Percentiles rank a stretch among this genome's conserved stretches.
These are phyloP conservation scores for Smittium mucronatum DNA, from an alignment of 371 early-diverging fungal genomes.

Conservation along the genomic window DNA sequence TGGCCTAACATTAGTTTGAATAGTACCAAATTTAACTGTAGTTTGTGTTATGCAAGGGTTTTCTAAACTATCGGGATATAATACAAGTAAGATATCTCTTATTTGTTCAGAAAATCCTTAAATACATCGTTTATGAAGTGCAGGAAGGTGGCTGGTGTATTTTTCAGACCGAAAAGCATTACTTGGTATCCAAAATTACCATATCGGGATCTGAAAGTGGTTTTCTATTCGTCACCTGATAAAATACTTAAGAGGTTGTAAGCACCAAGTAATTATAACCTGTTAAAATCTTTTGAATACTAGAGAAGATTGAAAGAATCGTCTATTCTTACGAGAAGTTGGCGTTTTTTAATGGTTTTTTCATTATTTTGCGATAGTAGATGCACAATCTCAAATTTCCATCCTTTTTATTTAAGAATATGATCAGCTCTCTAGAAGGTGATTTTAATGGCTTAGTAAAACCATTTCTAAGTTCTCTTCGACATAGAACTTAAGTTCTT, in stretches of 20 bases:
- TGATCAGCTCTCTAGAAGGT: constrained; percentile 37
- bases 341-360: constrained; percentile 25
- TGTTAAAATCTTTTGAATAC: constrained; percentile 16
- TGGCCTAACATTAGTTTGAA: not conserved
- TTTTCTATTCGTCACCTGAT: constrained; percentile 27
- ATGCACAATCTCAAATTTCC: constrained; percentile 34
- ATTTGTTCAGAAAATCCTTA: constrained; percentile 2
- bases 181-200: constrained; percentile 35
- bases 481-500: constrained; percentile 1
- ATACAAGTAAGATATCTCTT: constrained; percentile 10
- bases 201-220: constrained; percentile 35
- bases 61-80: constrained; percentile 12
- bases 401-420: constrained; percentile 44
- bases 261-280: constrained; percentile 24
- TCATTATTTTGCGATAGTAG: constrained; percentile 40
- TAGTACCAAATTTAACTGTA: constrained; percentile 1
- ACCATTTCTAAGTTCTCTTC: constrained; percentile 6
- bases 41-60: not conserved
- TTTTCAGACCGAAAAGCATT: constrained; percentile 39
- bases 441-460: constrained; percentile 16
- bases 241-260: constrained; percentile 31
- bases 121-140: constrained; percentile 7
- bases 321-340: constrained; percentile 24
- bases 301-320: constrained; percentile 28
- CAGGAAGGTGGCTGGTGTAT: constrained; percentile 11